phyloP scores from a whole-genome alignment of 345 rosid species.

The Hibiscus tridactylites region DNA sequence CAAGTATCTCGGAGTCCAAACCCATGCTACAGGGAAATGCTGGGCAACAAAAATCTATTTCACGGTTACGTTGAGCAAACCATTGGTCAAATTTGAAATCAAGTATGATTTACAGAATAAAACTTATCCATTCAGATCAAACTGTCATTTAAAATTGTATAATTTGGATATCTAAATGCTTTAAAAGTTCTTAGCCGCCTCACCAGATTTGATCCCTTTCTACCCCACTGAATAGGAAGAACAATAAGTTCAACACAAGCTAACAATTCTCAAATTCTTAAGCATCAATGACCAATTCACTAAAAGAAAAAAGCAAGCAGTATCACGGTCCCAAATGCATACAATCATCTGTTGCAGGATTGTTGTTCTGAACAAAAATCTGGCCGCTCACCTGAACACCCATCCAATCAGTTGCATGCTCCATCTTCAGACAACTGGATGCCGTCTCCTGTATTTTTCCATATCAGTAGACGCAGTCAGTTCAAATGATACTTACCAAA shows the following conservation, averaged over 20 bases:
- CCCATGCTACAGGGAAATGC: neutral
- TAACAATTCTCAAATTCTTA: conserved; percentile 15
- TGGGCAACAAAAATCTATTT: too few relatives aligned
- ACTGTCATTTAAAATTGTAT: neutral
- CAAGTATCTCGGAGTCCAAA: neutral
- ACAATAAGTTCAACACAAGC: conserved; percentile 22
- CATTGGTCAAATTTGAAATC: too few relatives aligned
- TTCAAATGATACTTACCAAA: neutral
- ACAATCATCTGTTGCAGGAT: conserved; percentile 18
- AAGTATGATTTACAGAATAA: neutral
- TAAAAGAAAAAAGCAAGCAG: neutral
- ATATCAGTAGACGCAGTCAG: neutral
- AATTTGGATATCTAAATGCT: neutral
- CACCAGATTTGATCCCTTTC: conserved; percentile 13
- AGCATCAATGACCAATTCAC: conserved; percentile 15
- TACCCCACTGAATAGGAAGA: conserved; percentile 17
- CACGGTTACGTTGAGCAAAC: too few relatives aligned
- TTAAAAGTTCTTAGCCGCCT: conserved; percentile 14
- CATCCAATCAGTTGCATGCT: conserved; percentile 17
- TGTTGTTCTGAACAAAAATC: conserved; percentile 24
- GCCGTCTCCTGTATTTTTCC: conserved; percentile 60
- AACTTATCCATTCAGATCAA: neutral
- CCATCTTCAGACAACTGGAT: conserved; percentile 46
- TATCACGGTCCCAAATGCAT: conserved; percentile 17
- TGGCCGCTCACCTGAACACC: conserved; percentile 11